Evolutionary conservation across 2,329 filamentous ascomycete genomes (phyloP).

Genomic region (Xylaria sp.): DNA sequence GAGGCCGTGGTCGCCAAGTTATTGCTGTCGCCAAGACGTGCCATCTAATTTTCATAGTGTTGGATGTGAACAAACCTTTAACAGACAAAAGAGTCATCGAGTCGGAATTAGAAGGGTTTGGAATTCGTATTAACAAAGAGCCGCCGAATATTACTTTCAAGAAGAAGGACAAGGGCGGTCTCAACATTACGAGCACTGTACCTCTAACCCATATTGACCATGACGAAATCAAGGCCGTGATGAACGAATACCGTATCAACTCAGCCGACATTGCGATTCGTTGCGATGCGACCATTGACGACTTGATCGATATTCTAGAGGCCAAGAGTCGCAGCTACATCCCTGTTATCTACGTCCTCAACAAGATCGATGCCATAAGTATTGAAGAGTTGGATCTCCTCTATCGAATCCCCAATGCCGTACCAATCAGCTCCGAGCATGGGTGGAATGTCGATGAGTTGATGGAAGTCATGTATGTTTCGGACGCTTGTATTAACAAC

Average conservation of each 20-base stretch:
- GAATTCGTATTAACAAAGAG: constrained; percentile 95
- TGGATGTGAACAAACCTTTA: constrained; percentile 98
- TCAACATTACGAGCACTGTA: constrained; percentile 95
- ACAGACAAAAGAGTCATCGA: constrained; percentile 98
- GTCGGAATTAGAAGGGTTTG: constrained; percentile 93
- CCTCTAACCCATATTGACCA: constrained; percentile 91
- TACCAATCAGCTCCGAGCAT: constrained; percentile 95
- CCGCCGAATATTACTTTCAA: constrained; percentile 99
- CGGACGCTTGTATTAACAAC: constrained; percentile 8
- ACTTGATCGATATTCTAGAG: constrained; percentile 94
- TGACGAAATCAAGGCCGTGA: constrained; percentile 97
- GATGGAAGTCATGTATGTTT: constrained; percentile 83
- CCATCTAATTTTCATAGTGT: constrained; percentile 97
- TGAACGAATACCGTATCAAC: constrained; percentile 96
- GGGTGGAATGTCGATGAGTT: constrained; percentile 99
- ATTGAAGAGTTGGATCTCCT: constrained; percentile 97
- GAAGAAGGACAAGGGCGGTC: constrained; percentile 98
- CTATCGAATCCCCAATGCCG: constrained; percentile 96
- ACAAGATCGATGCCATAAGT: constrained; percentile 98
- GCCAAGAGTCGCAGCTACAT: constrained; percentile 96
- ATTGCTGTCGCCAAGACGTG: constrained; percentile 99
- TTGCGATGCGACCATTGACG: constrained; percentile 96
- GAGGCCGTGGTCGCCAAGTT: constrained; percentile 96
- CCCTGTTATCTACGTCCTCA: constrained; percentile 97
- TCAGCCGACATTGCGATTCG: constrained; percentile 98